These are phyloP conservation scores for Bolboschoenus planiculmis DNA, from an alignment of 176 grass and related monocot species.

Conservation along the genomic window DNA sequence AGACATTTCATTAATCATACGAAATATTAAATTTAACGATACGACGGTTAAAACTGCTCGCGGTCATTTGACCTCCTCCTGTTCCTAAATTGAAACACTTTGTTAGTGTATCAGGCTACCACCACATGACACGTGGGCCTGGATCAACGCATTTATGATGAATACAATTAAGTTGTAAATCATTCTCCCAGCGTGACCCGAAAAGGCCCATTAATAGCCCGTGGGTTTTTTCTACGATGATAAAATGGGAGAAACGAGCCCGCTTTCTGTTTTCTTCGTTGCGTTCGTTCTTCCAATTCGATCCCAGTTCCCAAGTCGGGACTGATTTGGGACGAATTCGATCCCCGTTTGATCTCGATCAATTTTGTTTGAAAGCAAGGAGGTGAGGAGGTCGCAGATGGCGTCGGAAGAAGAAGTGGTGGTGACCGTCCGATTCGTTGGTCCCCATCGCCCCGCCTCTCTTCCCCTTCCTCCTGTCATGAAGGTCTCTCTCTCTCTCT, in stretches of 20 bases:
- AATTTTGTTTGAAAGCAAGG: background rate
- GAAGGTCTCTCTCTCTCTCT: slow-evolving; percentile 21
- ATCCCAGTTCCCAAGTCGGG: background rate
- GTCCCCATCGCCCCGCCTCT: slow-evolving; percentile 44
- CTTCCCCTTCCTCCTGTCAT: slow-evolving; percentile 41
- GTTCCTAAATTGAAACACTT: background rate
- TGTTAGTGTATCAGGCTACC: background rate
- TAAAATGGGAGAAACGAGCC: background rate
- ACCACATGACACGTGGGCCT: background rate
- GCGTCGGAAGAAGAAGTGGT: slow-evolving; percentile 33
- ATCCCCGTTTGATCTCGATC: background rate
- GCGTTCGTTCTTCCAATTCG: background rate
- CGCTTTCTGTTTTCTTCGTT: background rate
- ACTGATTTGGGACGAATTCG: background rate
- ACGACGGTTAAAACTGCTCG: too few species aligned
- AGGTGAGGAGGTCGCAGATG: background rate
- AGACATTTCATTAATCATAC: too few species aligned
- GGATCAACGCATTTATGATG: background rate
- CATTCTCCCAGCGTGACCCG: background rate
- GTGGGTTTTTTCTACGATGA: background rate
- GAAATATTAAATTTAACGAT: too few species aligned
- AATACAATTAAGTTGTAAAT: background rate
- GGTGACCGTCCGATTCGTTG: slow-evolving; percentile 53
- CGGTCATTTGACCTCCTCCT: too few species aligned
- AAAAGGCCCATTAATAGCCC: background rate